These are phyloP conservation scores for Dendrobium officinale DNA, from an alignment of 106 monocot species.

Conservation along the genomic window DNA sequence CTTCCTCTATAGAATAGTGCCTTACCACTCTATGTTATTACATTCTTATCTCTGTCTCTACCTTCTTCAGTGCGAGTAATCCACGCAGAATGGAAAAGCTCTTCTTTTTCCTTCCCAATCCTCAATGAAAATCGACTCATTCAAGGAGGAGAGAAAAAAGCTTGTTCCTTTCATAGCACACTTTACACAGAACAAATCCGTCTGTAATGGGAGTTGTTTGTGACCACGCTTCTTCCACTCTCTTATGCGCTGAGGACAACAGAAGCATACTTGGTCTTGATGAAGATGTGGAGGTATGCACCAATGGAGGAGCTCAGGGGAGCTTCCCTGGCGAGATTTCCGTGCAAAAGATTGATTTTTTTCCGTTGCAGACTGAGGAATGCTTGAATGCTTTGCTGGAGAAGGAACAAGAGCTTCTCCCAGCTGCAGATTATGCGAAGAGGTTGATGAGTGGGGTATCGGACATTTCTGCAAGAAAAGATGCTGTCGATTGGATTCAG, in stretches of 20 bases:
- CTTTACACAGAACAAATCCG: not conserved
- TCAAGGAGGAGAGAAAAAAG: not conserved
- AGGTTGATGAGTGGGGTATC: slow-evolving; percentile 41
- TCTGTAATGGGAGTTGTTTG: slow-evolving; percentile 27
- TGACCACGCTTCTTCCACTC: slow-evolving; percentile 39
- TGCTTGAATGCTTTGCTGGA: slow-evolving; percentile 39
- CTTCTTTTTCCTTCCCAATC: not conserved
- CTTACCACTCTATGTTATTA: not conserved
- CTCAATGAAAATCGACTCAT: not conserved
- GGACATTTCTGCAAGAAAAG: slow-evolving; percentile 43
- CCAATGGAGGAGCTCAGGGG: not conserved
- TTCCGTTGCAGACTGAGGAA: slow-evolving; percentile 46
- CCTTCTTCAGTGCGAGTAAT: not conserved
- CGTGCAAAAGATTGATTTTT: slow-evolving; percentile 21
- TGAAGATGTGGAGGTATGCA: slow-evolving; percentile 25
- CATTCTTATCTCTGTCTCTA: not conserved
- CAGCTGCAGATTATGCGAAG: slow-evolving; percentile 34
- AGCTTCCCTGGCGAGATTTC: not conserved
- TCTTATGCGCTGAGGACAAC: slow-evolving; percentile 66
- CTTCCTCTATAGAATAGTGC: not conserved
- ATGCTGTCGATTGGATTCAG: slow-evolving; percentile 81
- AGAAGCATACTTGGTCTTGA: slow-evolving; percentile 48
- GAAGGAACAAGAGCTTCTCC: slow-evolving; percentile 43
- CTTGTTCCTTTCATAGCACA: not conserved
- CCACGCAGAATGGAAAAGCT: not conserved